Evolutionary conservation across 768 basidiomycete species (phyloP), one percentile per base, ranked within the genome.

Genomic region (Boletus tylopilopsis): DNA sequence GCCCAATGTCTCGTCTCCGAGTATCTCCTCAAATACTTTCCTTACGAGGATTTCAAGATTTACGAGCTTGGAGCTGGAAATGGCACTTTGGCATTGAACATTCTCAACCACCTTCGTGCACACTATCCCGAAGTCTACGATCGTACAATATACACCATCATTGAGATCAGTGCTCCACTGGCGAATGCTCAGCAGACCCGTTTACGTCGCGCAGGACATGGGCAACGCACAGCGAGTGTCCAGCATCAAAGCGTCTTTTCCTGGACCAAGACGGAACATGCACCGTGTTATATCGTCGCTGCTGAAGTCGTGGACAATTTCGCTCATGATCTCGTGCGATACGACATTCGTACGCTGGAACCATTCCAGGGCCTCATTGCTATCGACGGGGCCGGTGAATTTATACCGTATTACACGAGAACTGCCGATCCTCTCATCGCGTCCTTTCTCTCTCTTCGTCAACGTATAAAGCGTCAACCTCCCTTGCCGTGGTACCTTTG

Each of bases 281-380:
- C 92, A 4, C 89, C 92, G 33, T 97, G 95, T 68, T 97, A 87
- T 67, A 85, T 99, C 60, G 67, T 99, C 21, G 94, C 93, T 2
- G 80, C 97, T 76, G 96, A 99, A 73, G 96, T 99, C 29, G 79
- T 96, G 87, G 95, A 98, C 69, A 99, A 99, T 68, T 95, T 97
- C 59, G 87, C 93, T 1, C 95, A 98, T 64, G 96, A 99, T 63
- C 77, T 95, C 59, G 78, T 99, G 35, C 88, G 95, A 29, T 98
- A 97, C 61, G 87, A 94, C 63, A 70, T 88, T 38, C 71, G 76
- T 23, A 90, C 88, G 2, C 74, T 92, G 51, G 73, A 84, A 58
- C 94, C 96, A 0, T 81, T 87, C 41, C 94, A 99, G 66, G 90
- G 84, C 21, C 57, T 90, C 13, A 84, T 98, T 16, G 79, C 85